Base-by-base conservation (phyloP, 2,329 filamentous ascomycete species). In the Ilyonectria destructans region DNA sequence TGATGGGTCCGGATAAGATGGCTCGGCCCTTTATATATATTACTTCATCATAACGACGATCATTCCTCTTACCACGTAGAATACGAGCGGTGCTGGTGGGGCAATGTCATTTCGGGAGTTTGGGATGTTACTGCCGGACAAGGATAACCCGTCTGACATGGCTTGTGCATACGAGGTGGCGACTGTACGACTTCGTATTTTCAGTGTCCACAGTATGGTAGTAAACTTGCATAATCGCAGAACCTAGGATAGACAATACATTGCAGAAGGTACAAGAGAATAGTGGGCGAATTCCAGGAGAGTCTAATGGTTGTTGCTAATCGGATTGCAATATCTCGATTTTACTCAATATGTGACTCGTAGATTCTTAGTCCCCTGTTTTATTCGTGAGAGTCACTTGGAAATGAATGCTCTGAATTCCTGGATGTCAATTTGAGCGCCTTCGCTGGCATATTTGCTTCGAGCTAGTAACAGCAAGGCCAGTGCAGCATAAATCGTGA, bases 131-230 rank as follows among this genome's bases (percentile, higher is more conserved):
- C 12, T 17, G 8, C 40, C 40, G 40, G 31, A 31, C 31, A 33
- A 33, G 31, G 8, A 33, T n/a, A 48, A 55, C 26, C 51, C 40
- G 40, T 46, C 23, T 6, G 13, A 17, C 51, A 12, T 48, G 51
- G 59, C 59, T 56, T 52, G 51, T 56, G 59, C 59, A 49, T 56
- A 46, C 59, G 59, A 56, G 40, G 7, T 23, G 8, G n/a, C 26
- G 6, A 26, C 26, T 26, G 26, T 26, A 26, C 26, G 26, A 26
- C 31, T 33, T 23, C 31, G 21, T 33, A 21, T 40, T 31, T 26
- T 2, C 13, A 29, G 29, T 31, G 17, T 60, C 21, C 15, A 46
- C 40, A 8, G 23, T 21, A 4, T 58, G 5, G 35, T 46, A 33
- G 37, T 17, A 19, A 13, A 31, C 12, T 29, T 17, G 8, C 23